These are phyloP conservation scores for Aspergillus ruber DNA, from an alignment of 2,329 filamentous ascomycete species.

Conservation along the genomic window DNA sequence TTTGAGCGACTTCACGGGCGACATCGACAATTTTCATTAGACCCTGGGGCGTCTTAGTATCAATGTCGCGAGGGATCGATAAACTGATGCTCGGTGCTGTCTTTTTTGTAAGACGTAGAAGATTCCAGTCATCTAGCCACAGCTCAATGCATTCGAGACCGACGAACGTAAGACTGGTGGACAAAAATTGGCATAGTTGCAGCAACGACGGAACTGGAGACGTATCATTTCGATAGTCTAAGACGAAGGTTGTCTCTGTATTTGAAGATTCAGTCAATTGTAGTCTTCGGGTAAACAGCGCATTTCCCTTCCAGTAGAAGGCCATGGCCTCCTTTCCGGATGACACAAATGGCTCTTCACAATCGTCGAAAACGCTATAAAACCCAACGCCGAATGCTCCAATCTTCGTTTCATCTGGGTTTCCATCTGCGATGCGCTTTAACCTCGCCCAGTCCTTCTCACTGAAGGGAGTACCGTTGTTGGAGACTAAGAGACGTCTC, in stretches of 20 bases:
- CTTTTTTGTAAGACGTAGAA: conserved; percentile 77
- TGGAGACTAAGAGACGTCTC: conserved; percentile 80
- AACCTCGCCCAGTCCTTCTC: conserved; percentile 87
- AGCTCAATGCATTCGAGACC: conserved; percentile 81
- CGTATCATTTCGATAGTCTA: conserved; percentile 86
- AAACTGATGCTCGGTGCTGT: conserved; percentile 69
- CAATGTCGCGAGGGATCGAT: conserved; percentile 68
- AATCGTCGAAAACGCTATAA: conserved; percentile 97
- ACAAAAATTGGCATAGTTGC: conserved; percentile 83
- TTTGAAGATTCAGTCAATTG: conserved; percentile 61
- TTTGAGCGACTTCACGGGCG: conserved; percentile 79
- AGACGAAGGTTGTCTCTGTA: conserved; percentile 78
- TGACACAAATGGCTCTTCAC: conserved; percentile 93
- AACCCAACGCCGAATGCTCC: conserved; percentile 97
- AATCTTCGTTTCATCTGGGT: conserved; percentile 98
- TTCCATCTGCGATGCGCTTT: conserved; percentile 97
- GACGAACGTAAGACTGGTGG: conserved; percentile 93
- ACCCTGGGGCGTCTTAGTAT: conserved; percentile 75
- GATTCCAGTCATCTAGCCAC: conserved; percentile 78
- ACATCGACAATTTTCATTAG: conserved; percentile 82
- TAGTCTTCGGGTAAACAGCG: conserved; percentile 83
- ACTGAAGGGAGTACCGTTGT: conserved; percentile 82
- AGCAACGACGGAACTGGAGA: conserved; percentile 81
- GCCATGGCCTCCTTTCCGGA: conserved; percentile 92
- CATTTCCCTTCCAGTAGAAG: conserved; percentile 99